Evolutionary conservation across 306 rosid species (phyloP).

Genomic region (Fagus sylvatica): DNA sequence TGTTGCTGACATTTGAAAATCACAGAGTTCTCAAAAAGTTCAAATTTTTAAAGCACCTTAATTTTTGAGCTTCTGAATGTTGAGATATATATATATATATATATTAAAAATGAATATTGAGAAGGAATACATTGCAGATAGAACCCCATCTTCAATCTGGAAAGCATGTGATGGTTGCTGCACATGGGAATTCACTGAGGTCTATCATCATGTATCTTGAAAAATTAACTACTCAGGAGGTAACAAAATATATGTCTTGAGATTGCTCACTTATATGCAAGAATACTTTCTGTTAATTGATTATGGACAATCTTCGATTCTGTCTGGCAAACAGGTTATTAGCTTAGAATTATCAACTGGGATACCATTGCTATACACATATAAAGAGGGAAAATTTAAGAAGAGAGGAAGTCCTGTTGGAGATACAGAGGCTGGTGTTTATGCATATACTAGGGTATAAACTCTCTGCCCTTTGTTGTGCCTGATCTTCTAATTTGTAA

Average conservation of each 20-base stretch:
- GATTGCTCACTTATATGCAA: slow-evolving; percentile 6
- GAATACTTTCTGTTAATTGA: too few species aligned
- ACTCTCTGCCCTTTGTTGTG: slow-evolving; percentile 1
- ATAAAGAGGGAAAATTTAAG: slow-evolving; percentile 81
- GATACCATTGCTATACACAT: slow-evolving; percentile 96
- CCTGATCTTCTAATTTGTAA: background rate
- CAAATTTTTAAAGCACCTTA: background rate
- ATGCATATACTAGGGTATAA: slow-evolving; percentile 84
- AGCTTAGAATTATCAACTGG: slow-evolving; percentile 96
- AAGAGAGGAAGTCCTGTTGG: slow-evolving; percentile 94
- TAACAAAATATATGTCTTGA: slow-evolving; percentile 15
- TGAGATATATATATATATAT: background rate
- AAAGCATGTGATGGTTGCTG: slow-evolving; percentile 94
- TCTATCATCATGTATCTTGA: slow-evolving; percentile 99
- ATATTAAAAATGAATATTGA: too few species aligned
- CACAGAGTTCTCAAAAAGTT: background rate
- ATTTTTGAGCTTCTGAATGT: background rate
- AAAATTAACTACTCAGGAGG: slow-evolving; percentile 96
- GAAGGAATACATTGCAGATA: slow-evolving; percentile 55
- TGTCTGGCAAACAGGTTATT: slow-evolving; percentile 59
- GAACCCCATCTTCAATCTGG: slow-evolving; percentile 89
- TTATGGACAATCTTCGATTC: too few species aligned
- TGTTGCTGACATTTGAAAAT: background rate
- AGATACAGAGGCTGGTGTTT: slow-evolving; percentile 94
- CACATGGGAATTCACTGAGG: slow-evolving; percentile 97